A percentile compares a stretch with the other conserved stretches of the same genome.
These are phyloP conservation scores for Aspergillus latus DNA, from an alignment of 2,329 filamentous ascomycete species.

Conservation along the genomic window DNA sequence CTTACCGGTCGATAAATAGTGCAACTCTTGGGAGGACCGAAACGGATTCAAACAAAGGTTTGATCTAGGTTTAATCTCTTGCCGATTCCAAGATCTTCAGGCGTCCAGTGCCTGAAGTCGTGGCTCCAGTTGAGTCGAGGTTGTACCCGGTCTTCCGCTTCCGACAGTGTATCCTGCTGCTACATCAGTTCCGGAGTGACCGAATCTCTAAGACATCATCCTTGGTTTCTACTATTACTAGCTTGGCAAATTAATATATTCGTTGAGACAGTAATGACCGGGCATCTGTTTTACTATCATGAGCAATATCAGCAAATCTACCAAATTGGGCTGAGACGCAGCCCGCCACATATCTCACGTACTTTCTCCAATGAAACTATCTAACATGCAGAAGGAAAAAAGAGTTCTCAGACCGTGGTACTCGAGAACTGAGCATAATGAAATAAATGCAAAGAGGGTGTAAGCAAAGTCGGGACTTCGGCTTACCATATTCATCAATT, in stretches of 20 bases:
- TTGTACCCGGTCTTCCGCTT: background rate
- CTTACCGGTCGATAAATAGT: background rate
- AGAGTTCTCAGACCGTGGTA: background rate
- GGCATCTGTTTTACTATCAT: no score
- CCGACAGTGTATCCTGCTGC: background rate
- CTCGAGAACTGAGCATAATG: background rate
- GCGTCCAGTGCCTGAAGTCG: background rate
- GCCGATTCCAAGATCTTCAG: background rate
- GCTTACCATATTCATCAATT: constrained; percentile 22
- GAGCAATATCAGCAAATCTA: no score
- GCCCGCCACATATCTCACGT: no score
- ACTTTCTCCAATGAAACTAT: no score
- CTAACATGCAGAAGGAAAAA: no score
- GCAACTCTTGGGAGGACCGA: background rate
- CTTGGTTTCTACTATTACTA: background rate
- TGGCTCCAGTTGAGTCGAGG: background rate
- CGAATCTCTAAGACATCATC: background rate
- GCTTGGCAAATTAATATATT: background rate
- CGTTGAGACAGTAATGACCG: no score
- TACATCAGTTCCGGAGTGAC: no score
- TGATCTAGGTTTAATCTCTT: background rate
- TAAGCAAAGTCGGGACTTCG: constrained; percentile 5
- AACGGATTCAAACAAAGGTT: background rate
- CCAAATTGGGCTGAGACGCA: no score
- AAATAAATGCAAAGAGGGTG: background rate